phyloP scores from a whole-genome alignment of 176 grass and related monocot species.

The Metroxylon sagu region DNA sequence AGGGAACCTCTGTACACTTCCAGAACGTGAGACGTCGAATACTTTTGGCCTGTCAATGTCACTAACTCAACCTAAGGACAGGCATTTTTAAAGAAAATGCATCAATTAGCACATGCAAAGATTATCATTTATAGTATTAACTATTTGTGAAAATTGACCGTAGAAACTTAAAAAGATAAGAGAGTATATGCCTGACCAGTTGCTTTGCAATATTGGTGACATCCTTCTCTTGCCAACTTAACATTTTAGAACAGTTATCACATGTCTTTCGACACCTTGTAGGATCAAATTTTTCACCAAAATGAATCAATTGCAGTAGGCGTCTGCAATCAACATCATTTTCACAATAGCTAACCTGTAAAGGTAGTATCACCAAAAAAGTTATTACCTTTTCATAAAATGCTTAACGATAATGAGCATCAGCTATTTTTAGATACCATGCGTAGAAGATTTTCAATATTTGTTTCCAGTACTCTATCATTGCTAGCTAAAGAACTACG shows the following conservation, averaged over 20 bases:
- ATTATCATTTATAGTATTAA: neutral
- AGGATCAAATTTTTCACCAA: constrained; percentile 82
- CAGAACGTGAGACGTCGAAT: constrained; percentile 69
- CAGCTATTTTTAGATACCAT: constrained; percentile 46
- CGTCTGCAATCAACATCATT: constrained; percentile 87
- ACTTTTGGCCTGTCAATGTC: constrained; percentile 18
- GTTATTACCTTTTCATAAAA: neutral
- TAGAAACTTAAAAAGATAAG: neutral
- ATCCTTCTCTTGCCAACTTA: constrained; percentile 68
- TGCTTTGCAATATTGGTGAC: constrained; percentile 64
- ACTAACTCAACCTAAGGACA: constrained; percentile 71
- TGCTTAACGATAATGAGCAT: neutral
- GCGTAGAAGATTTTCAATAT: constrained; percentile 76
- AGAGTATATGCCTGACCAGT: constrained; percentile 43
- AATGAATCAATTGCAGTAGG: constrained; percentile 76
- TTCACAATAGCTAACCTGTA: constrained; percentile 90
- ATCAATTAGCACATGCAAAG: neutral
- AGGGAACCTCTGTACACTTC: constrained; percentile 84
- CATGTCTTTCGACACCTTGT: constrained; percentile 59
- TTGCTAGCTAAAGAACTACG: constrained; percentile 14
- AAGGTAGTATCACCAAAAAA: neutral
- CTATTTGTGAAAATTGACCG: neutral
- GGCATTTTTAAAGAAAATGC: constrained; percentile 9
- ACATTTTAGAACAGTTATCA: constrained; percentile 84
- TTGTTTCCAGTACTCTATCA: constrained; percentile 45